Percentiles rank a stretch among this genome's conserved stretches.
Evolutionary conservation across 306 rosid genomes (phyloP).

Genomic region (Castanospermum australe): DNA sequence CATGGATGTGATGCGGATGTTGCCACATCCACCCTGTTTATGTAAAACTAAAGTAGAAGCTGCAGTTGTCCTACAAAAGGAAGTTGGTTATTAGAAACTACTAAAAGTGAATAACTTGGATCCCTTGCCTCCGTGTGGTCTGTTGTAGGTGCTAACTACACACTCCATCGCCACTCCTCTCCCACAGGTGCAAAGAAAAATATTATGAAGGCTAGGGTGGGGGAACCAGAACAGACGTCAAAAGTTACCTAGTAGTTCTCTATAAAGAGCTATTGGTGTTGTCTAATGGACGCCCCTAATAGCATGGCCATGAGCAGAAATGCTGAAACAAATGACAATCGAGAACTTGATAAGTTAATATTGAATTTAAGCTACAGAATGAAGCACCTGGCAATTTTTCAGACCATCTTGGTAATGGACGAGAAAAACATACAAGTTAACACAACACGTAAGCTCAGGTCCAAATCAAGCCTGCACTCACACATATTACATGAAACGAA

Average conservation of each 20-base stretch:
- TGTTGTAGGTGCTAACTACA: neutral
- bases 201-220: neutral
- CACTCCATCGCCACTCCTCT: neutral
- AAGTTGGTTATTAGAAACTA: neutral
- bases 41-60: neutral
- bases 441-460: neutral
- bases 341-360: neutral
- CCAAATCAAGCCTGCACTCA: neutral
- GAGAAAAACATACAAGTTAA: neutral
- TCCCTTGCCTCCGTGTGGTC: neutral
- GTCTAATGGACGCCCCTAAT: neutral
- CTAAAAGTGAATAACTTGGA: neutral
- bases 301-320: neutral
- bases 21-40: neutral
- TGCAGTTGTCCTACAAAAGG: neutral
- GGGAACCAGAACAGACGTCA: neutral
- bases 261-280: neutral
- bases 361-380: neutral
- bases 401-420: neutral
- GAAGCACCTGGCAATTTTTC: neutral
- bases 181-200: neutral
- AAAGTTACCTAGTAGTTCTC: neutral
- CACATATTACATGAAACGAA: conserved; percentile 2
- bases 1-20: neutral
- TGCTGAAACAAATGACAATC: neutral